Conservation (phyloP, 1,284 basidiomycete species). For the Puccinia novopanici region DNA sequence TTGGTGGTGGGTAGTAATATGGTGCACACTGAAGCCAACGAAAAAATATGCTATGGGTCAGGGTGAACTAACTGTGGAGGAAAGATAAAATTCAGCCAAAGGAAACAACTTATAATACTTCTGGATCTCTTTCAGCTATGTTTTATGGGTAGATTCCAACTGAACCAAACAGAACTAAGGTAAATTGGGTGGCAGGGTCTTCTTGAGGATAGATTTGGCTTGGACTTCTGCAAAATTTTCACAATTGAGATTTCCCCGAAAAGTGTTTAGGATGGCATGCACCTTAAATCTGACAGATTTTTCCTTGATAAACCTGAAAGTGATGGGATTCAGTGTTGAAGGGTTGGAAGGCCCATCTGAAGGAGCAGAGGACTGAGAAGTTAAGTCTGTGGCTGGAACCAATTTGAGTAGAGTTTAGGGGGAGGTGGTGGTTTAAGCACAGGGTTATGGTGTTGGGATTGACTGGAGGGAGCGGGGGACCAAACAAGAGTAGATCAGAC, state of each 20-base stretch:
- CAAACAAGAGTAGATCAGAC: too few relatives aligned
- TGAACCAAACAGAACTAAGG: conserved; percentile 3
- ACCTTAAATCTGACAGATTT: not conserved
- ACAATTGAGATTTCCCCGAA: not conserved
- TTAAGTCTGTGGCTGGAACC: not conserved
- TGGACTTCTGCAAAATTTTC: not conserved
- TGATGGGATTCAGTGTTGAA: not conserved
- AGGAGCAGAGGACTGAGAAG: not conserved
- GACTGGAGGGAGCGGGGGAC: too few relatives aligned
- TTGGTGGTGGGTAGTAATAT: not conserved
- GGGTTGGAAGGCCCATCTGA: not conserved
- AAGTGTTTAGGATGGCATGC: not conserved
- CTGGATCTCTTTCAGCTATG: conserved; percentile 11
- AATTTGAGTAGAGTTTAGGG: not conserved
- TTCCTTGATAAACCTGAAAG: not conserved
- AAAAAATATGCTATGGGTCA: too few relatives aligned
- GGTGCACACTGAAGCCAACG: not conserved
- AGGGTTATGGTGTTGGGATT: too few relatives aligned
- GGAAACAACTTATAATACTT: not conserved
- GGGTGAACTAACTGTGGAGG: too few relatives aligned
- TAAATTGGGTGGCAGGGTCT: not conserved
- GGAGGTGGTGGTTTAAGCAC: not conserved
- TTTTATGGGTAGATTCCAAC: not conserved
- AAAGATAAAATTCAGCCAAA: too few relatives aligned
- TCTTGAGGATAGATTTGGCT: not conserved